Conservation (phyloP, 1,284 basidiomycete species). For the Pterulicium gracile region DNA sequence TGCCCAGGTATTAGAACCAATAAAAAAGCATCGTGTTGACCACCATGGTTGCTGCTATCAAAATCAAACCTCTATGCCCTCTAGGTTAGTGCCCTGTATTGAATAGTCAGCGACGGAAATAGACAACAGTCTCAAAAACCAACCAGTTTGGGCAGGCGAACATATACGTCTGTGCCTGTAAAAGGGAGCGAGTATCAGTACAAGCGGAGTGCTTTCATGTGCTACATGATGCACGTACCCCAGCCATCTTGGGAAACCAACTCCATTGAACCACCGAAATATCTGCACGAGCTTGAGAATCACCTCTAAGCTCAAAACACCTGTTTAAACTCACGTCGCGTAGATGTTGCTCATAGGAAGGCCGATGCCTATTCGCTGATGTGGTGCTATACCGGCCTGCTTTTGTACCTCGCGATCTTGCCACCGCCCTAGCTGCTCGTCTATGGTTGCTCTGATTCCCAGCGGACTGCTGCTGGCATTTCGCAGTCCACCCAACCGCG, state of each 20-base stretch:
- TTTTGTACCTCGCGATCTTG: constrained; percentile 28
- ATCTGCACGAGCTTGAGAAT: constrained; percentile 27
- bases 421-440: constrained; percentile 56
- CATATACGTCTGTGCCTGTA: constrained; percentile 70
- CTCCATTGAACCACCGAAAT: constrained; percentile 75
- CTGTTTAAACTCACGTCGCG: constrained; percentile 47
- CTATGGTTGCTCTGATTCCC: constrained; percentile 65
- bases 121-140: constrained; percentile 17
- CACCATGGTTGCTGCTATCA: too few species aligned
- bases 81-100: constrained; percentile 67
- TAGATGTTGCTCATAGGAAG: constrained; percentile 82
- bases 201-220: constrained; percentile 4
- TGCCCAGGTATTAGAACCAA: too few species aligned
- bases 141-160: constrained; percentile 74
- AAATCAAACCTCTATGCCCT: constrained; percentile 71
- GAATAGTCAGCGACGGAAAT: constrained; percentile 7
- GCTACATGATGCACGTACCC: constrained; percentile 34
- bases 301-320: constrained; percentile 1
- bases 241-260: constrained; percentile 78
- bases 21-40: too few species aligned
- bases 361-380: constrained; percentile 66
- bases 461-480: constrained; percentile 45
- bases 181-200: background rate
- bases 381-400: constrained; percentile 36
- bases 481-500: constrained; percentile 63